Conservation (phyloP, 352 stramenopile genomes). For the Globisporangium nagaii region DNA sequence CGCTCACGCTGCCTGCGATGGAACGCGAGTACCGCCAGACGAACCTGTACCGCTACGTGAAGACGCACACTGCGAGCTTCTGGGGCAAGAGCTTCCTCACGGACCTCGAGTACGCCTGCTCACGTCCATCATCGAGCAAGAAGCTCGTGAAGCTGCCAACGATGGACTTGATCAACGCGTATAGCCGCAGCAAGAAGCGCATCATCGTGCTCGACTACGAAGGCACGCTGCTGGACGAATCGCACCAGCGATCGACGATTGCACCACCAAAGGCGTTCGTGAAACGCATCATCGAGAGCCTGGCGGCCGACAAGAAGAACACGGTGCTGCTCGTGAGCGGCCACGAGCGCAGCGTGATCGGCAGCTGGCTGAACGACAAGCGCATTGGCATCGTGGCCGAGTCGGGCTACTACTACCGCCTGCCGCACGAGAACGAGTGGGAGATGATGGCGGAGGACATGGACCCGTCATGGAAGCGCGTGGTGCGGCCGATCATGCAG, state of each 20-base stretch:
- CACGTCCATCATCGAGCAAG: constrained; percentile 42
- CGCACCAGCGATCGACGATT: constrained; percentile 7
- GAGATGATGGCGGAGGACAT: constrained; percentile 58
- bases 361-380: constrained; percentile 80
- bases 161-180: constrained; percentile 49
- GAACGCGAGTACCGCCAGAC: constrained; percentile 83
- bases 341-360: constrained; percentile 79
- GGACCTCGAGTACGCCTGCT: constrained; percentile 41
- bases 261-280: constrained; percentile 63
- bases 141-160: constrained; percentile 48
- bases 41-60: constrained; percentile 87
- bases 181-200: constrained; percentile 62
- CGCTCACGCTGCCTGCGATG: constrained; percentile 73
- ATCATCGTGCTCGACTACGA: constrained; percentile 89
- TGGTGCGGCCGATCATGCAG: constrained; percentile 70
- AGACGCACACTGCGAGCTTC: constrained; percentile 71
- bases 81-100: constrained; percentile 82
- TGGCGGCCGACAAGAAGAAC: constrained; percentile 50
- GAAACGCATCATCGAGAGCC: constrained; percentile 18
- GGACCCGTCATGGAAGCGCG: constrained; percentile 71
- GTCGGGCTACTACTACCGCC: constrained; percentile 68
- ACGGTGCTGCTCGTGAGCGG: constrained; percentile 73
- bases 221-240: constrained; percentile 42
- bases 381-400: constrained; percentile 68
- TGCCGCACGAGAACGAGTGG: constrained; percentile 58